Evolutionary conservation across 2,329 filamentous ascomycete species (phyloP).

Genomic region (Xylariomycetidae sp.): DNA sequence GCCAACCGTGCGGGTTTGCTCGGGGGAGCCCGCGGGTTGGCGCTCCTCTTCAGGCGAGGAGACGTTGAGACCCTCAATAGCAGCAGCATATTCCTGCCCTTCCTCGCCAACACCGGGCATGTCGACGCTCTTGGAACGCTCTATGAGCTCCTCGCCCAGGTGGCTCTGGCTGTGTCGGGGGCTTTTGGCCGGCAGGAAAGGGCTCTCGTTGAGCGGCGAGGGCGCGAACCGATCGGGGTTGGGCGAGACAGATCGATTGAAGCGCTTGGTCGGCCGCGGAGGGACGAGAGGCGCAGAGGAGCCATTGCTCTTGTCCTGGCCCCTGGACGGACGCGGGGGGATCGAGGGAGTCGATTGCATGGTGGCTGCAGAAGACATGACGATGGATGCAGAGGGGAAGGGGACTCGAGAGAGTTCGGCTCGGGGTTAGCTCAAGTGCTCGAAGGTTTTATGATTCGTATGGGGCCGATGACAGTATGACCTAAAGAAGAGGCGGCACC

Average conservation of each 20-base stretch:
- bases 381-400: constrained; percentile 9
- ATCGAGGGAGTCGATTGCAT: constrained; percentile 45
- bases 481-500: no score
- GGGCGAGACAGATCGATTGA: constrained; percentile 72
- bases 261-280: constrained; percentile 62
- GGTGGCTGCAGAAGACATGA: constrained; percentile 46
- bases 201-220: constrained; percentile 74
- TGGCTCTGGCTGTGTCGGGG: constrained; percentile 32
- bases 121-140: constrained; percentile 69
- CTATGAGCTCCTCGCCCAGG: constrained; percentile 37
- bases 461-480: constrained; percentile 12
- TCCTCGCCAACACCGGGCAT: constrained; percentile 86
- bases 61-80: constrained; percentile 40
- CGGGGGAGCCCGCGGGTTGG: constrained; percentile 42
- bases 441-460: constrained; percentile 13
- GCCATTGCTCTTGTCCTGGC: constrained; percentile 37
- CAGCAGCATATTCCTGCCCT: constrained; percentile 74
- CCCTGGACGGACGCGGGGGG: constrained; percentile 50
- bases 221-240: constrained; percentile 73
- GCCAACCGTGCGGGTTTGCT: constrained; percentile 72
- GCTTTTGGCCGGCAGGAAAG: constrained; percentile 42
- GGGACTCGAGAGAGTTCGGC: constrained; percentile 3
- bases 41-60: constrained; percentile 33
- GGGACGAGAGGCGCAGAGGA: constrained; percentile 61
- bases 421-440: constrained; percentile 17